Percentiles rank a stretch among this genome's conserved stretches.
Evolutionary conservation across 352 stramenopile genomes (phyloP).

Genomic region (Phytophthora idaei): DNA sequence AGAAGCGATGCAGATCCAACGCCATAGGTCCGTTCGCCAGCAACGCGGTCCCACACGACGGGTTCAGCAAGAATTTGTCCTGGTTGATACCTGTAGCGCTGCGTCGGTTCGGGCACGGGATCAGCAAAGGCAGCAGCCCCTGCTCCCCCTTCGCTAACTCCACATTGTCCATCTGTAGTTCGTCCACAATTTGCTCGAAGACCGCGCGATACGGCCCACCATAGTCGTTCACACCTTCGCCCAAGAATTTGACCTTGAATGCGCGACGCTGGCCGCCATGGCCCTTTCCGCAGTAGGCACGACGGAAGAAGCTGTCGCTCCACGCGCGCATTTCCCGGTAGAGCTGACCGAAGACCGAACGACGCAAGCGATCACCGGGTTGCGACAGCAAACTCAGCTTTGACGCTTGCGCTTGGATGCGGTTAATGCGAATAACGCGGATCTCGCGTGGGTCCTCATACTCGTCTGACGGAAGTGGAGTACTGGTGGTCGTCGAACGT

Average conservation of each 20-base stretch:
- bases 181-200: constrained; percentile 96
- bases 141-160: constrained; percentile 87
- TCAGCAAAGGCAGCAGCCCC: constrained; percentile 85
- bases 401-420: constrained; percentile 91
- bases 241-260: constrained; percentile 99
- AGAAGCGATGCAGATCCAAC: constrained; percentile 93
- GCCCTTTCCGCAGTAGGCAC: constrained; percentile 97
- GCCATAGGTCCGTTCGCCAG: constrained; percentile 89
- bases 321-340: constrained; percentile 96
- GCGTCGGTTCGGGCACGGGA: constrained; percentile 89
- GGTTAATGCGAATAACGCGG: constrained; percentile 97
- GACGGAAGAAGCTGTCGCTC: constrained; percentile 94
- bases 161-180: constrained; percentile 93
- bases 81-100: constrained; percentile 89
- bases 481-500: constrained; percentile 95
- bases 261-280: constrained; percentile 97
- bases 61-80: constrained; percentile 93
- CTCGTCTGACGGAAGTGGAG: constrained; percentile 97
- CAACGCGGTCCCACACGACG: constrained; percentile 79
- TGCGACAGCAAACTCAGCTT: constrained; percentile 91
- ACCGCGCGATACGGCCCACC: constrained; percentile 97
- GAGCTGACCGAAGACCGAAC: constrained; percentile 98
- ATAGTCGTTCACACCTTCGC: constrained; percentile 99
- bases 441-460: constrained; percentile 99
- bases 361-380: constrained; percentile 82